Conservation (phyloP, 106 monocot genomes). For the Narthecium ossifragum region DNA sequence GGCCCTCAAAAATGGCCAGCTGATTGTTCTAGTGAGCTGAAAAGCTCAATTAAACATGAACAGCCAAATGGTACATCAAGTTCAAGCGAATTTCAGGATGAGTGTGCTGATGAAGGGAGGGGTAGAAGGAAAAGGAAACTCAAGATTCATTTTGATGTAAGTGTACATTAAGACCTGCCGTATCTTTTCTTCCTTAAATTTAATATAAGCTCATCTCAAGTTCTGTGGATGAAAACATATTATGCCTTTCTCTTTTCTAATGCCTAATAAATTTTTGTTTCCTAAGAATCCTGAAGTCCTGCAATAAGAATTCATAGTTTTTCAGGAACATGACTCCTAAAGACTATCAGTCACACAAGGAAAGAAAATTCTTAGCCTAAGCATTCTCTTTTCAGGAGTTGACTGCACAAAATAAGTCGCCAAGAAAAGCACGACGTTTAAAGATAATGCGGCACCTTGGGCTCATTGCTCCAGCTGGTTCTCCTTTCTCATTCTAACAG, state of each 20-base stretch:
- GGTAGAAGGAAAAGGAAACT: slow-evolving; percentile 28
- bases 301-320: background rate
- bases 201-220: background rate
- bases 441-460: slow-evolving; percentile 38
- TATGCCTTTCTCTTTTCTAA: background rate
- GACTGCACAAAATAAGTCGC: slow-evolving; percentile 7
- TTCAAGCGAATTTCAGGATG: slow-evolving; percentile 4
- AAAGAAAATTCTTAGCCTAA: background rate
- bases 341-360: too few relatives aligned
- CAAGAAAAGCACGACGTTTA: slow-evolving; percentile 19
- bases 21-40: background rate
- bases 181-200: background rate
- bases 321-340: too few relatives aligned
- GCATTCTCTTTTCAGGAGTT: slow-evolving; percentile 19
- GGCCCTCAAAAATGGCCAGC: too few relatives aligned
- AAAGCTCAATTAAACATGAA: background rate
- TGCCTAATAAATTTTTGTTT: too few relatives aligned
- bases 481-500: slow-evolving; percentile 15
- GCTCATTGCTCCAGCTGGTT: slow-evolving; percentile 27
- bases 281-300: too few relatives aligned
- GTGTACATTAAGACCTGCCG: background rate
- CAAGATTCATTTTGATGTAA: slow-evolving; percentile 34
- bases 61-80: background rate
- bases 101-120: background rate
- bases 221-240: background rate